Conservation (phyloP, 2,329 filamentous ascomycete species). For the Hirsutella minnesotensis region DNA sequence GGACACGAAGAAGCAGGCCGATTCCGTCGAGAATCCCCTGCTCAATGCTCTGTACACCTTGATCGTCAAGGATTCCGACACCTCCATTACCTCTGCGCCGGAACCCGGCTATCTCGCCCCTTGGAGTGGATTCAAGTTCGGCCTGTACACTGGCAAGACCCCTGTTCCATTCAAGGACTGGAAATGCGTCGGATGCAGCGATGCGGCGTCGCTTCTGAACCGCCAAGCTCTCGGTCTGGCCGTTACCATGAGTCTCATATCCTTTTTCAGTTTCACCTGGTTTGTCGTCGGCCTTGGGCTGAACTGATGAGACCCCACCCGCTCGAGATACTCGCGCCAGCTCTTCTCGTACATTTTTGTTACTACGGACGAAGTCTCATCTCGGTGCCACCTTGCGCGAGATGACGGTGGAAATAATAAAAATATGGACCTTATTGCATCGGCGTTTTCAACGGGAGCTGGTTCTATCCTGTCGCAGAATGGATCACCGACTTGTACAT, state of each 20-base stretch:
- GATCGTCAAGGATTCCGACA: slow-evolving; percentile 48
- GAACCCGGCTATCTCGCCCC: slow-evolving; percentile 43
- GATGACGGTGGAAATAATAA: not conserved
- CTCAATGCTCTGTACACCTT: slow-evolving; percentile 47
- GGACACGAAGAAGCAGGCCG: slow-evolving; percentile 43
- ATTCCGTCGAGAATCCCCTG: slow-evolving; percentile 32
- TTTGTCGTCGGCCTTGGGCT: slow-evolving; percentile 42
- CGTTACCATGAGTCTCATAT: slow-evolving; percentile 41
- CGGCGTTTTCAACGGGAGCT: too few species aligned
- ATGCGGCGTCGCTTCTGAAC: slow-evolving; percentile 34
- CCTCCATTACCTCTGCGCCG: slow-evolving; percentile 34
- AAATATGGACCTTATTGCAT: not conserved
- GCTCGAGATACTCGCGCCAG: not conserved
- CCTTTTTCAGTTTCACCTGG: slow-evolving; percentile 51
- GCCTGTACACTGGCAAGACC: slow-evolving; percentile 40
- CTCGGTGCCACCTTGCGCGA: too few species aligned
- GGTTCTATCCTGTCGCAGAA: not conserved
- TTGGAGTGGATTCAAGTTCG: slow-evolving; percentile 39
- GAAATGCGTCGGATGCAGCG: slow-evolving; percentile 46
- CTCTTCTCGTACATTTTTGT: not conserved
- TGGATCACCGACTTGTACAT: not conserved
- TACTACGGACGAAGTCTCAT: not conserved
- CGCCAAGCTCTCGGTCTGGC: slow-evolving; percentile 36
- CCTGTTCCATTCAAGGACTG: slow-evolving; percentile 42
- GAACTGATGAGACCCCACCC: slow-evolving; percentile 10